Base-by-base conservation (phyloP, 176 grass and related monocot genomes). In the Aegilops bicornis region DNA sequence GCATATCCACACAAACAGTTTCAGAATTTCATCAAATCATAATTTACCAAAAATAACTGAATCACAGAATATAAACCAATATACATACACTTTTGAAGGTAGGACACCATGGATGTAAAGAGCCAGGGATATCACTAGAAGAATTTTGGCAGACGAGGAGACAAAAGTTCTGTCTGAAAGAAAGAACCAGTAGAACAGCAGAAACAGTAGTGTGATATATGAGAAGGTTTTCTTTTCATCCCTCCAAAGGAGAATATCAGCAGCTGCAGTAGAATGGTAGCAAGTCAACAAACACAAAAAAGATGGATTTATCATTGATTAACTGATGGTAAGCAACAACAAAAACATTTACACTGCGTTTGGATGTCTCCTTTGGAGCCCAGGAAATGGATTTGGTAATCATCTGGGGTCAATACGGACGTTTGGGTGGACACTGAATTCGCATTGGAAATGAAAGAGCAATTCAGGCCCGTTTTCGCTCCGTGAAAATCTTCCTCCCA, bases 201-300 rank as follows among this genome's bases (percentile, higher is more conserved):
- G 78, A 92, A 92, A 98, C 29, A 76, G 85, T 84, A 92, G 43
- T 80, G 90, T 82, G 48, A 98, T 17, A 86, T 67, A 94, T 35
- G 92, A 86, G 91, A 96, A 98, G 16, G 97, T 98, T 86, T 93
- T 96, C 90, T 86, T 96, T 72, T 98, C 97, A 88, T 98, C 97
- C 84, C 94, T 94, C 97, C 94, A 98, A 30, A 98, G 90, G 77
- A 98, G 92, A 91, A 96, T 94, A 83, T 98, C 90, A 84, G 93
- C 86, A 83, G 83, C 97, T 98, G 91, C 84, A 95, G 61, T 59
- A 45, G 13, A 77, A 84, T 58, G 39, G 30, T 56, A 83, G 61
- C 10, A 81, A 87, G 77, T 86, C 60, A 76, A 87, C 31, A 88
- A 79, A 20, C 29, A 73, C 2, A 69, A 47, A 81, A 81, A 77